Evolutionary conservation across 257 asterid species (phyloP).

Genomic region (Orobanche coerulescens): DNA sequence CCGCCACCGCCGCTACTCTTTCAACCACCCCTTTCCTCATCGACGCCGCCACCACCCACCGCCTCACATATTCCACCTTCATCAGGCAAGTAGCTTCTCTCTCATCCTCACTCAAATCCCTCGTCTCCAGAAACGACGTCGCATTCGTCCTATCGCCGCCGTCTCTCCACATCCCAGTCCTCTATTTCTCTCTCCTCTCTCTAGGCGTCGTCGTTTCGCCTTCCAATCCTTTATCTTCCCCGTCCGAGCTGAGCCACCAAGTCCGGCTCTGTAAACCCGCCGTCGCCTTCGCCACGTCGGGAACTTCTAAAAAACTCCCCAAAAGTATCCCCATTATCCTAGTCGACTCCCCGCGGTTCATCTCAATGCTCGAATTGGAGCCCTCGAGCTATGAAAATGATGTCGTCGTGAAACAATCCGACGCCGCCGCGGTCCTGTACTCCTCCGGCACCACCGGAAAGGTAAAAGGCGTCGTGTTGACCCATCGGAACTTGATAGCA

Average conservation of each 20-base stretch:
- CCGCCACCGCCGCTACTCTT: constrained; percentile 33
- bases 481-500: constrained; percentile 68
- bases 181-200: constrained; percentile 73
- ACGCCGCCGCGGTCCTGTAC: constrained; percentile 66
- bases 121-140: constrained; percentile 50
- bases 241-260: constrained; percentile 56
- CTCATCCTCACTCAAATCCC: constrained; percentile 37
- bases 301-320: constrained; percentile 35
- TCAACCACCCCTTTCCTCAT: constrained; percentile 60
- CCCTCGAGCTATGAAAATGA: neutral
- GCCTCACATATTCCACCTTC: constrained; percentile 44
- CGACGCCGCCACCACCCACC: constrained; percentile 50
- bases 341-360: constrained; percentile 50
- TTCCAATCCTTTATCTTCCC: constrained; percentile 59
- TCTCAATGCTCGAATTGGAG: constrained; percentile 34
- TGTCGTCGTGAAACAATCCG: constrained; percentile 39
- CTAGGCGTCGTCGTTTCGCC: constrained; percentile 71
- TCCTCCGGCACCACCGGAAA: constrained; percentile 93
- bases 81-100: constrained; percentile 47
- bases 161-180: constrained; percentile 53
- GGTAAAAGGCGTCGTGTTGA: constrained; percentile 66
- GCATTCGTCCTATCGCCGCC: constrained; percentile 74
- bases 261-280: constrained; percentile 48
- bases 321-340: constrained; percentile 26
- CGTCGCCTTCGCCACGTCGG: constrained; percentile 48